Evolutionary conservation across 176 grass and related monocot genomes (phyloP), one percentile per base, ranked within the genome.

Genomic region (Thalia dealbata): DNA sequence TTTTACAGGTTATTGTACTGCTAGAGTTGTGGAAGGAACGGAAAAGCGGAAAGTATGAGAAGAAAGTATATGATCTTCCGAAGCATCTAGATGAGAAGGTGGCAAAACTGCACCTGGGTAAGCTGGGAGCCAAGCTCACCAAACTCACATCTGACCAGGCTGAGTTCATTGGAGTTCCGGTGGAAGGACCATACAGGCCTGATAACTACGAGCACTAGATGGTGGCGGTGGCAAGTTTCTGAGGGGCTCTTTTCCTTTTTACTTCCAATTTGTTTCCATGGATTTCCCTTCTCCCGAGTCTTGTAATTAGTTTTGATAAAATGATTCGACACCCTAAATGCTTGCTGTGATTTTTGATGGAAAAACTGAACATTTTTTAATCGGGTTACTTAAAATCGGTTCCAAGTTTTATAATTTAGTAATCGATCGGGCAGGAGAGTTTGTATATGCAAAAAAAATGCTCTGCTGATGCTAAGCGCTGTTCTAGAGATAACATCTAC

Each of bases 81-180:
- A 99, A 99, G 81, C 83, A 99, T 68, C 85, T 99, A 0, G 95
- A 99, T 63, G 95, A 99, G 85, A 99, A 99, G 95, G 95, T 99
- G 10, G 95, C 95, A 2, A 70, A 90, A 0, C 95, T 93, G 12
- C 95, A 99, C 77, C 78, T 99, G n/a, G 87, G 83, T 76, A 99
- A 99, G 81, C 85, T 99, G 19, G 92, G 92, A 24, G 92, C 87
- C 58, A 96, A 23, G 78, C 84, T 96, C 18, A 96, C 89, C 24
- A 96, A 96, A 80, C 81, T 96, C 54, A 69, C 29, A 54, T 72
- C 88, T 70, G 79, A 86, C 5, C 92, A 92, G 89, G 65, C 92
- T 3, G 84, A 84, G 30, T 96, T 92, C 81, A 89, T 96, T 70
- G 90, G 87, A 0, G 45, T 96, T 42, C 89, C 92, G 0, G 0